Conservation (phyloP, 2,329 filamentous ascomycete genomes). For the Pseudogymnoascus sp. region DNA sequence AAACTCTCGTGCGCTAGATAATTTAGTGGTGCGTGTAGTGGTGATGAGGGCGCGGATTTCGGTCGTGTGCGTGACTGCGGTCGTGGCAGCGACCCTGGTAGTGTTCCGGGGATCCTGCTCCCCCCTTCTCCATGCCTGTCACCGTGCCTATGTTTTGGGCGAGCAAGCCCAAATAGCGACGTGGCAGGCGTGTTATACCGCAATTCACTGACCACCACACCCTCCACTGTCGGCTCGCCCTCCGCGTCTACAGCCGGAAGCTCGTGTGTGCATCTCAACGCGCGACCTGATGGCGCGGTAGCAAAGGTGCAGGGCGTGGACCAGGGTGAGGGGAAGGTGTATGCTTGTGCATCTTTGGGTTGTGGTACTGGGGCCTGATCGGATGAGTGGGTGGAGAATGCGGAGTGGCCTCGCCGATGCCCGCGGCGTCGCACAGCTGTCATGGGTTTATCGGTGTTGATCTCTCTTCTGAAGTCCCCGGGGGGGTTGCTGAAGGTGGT, state of each 20-base stretch:
- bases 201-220: slow-evolving; percentile 60
- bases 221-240: not conserved
- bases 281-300: slow-evolving; percentile 67
- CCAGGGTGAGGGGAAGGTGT: slow-evolving; percentile 80
- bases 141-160: slow-evolving; percentile 19
- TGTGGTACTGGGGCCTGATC: slow-evolving; percentile 9
- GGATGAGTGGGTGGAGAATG: slow-evolving; percentile 2
- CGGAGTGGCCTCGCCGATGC: not conserved
- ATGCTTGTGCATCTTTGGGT: slow-evolving; percentile 39
- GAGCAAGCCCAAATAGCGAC: slow-evolving; percentile 30
- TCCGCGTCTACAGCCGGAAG: slow-evolving; percentile 30
- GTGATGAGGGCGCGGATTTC: not conserved
- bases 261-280: slow-evolving; percentile 65
- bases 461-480: not conserved
- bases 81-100: not conserved
- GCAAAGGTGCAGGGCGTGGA: slow-evolving; percentile 77
- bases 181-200: slow-evolving; percentile 60
- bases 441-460: not conserved
- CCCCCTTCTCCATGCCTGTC: not conserved
- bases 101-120: not conserved
- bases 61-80: not conserved
- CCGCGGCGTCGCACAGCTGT: not conserved
- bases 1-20: not conserved
- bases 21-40: not conserved
- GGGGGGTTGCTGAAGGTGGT: slow-evolving; percentile 17